Evolutionary conservation across 345 rosid species (phyloP), one percentile per base, ranked within the genome.

Genomic region (Boechera retrofracta): DNA sequence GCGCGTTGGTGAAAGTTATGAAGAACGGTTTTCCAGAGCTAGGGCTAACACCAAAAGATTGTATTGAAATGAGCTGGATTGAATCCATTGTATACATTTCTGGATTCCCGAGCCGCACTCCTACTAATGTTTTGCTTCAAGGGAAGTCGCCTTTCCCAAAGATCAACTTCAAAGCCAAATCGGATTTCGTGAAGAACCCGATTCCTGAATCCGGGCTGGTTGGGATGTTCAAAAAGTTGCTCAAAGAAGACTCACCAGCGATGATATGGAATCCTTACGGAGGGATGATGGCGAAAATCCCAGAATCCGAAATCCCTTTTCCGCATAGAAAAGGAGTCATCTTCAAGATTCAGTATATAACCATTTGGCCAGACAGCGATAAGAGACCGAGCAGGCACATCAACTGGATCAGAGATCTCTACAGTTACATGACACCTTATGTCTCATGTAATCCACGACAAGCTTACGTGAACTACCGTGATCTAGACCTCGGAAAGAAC

Each of bases 251-350:
- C 0, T 6, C 5, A 0, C 86, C 93, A 0, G 0, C 81, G 47
- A 83, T 80, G 86, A 83, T 83, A 64, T 86, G 83, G 87, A 84
- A 75, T 31, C 94, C 96, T 1, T 86, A 79, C 47, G 92, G 98
- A 1, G 96, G 94, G 42, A 81, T 71, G 88, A 88, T 85, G 91
- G 72, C 74, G 16, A 74, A 72, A n/a, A 86, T 91, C 63, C 15
- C 82, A 0, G 92, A 80, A 38, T 83, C 86, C 0, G 75, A 59
- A 2, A 84, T 74, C 18, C 89, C 92, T 3, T 90, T 84, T 64
- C 95, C 91, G 0, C 91, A 88, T 64, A 57, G 93, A 55, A 75
- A 56, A 1, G 89, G 94, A 3, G 68, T n/a, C 26, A 7, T 83
- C 5, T 91, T 82, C 80, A 86, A 63, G 75, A 82, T 89, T 52